These are phyloP conservation scores for Wallacemonas sp. DNA, from an alignment of 208 protist species.

Conservation along the genomic window DNA sequence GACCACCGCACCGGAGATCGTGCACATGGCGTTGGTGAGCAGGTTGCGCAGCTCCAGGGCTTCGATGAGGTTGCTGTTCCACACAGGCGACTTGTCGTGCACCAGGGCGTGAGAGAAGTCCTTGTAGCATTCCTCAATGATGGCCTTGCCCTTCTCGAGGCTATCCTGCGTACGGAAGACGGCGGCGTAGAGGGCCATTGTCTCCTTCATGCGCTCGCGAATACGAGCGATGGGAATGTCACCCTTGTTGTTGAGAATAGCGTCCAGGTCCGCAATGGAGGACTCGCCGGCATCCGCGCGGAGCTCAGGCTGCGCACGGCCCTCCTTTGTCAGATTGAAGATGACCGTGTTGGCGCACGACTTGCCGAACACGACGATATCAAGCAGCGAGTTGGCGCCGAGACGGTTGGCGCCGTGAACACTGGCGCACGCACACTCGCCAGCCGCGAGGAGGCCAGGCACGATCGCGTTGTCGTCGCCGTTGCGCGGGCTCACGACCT, in stretches of 20 bases:
- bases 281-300: constrained; percentile 86
- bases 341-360: constrained; percentile 94
- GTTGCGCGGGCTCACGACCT: constrained; percentile 88
- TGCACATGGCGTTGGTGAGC: constrained; percentile 95
- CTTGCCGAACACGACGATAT: constrained; percentile 99
- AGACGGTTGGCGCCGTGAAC: constrained; percentile 99
- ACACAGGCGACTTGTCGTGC: constrained; percentile 92
- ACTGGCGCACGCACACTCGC: constrained; percentile 97
- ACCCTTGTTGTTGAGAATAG: constrained; percentile 94
- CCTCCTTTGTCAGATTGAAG: constrained; percentile 93
- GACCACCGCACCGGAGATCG: constrained; percentile 92
- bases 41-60: constrained; percentile 99
- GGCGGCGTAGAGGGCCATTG: constrained; percentile 97
- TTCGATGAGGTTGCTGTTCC: constrained; percentile 99
- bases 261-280: constrained; percentile 96
- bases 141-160: constrained; percentile 90
- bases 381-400: constrained; percentile 99
- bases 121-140: constrained; percentile 94
- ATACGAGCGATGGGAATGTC: constrained; percentile 92
- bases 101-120: constrained; percentile 94
- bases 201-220: constrained; percentile 96
- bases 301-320: constrained; percentile 84
- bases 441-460: constrained; percentile 96
- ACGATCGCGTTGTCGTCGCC: constrained; percentile 95
- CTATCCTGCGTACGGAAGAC: constrained; percentile 95